Evolutionary conservation across 306 rosid genomes (phyloP), one percentile per base, ranked within the genome.

Genomic region (Mimosa pudica): DNA sequence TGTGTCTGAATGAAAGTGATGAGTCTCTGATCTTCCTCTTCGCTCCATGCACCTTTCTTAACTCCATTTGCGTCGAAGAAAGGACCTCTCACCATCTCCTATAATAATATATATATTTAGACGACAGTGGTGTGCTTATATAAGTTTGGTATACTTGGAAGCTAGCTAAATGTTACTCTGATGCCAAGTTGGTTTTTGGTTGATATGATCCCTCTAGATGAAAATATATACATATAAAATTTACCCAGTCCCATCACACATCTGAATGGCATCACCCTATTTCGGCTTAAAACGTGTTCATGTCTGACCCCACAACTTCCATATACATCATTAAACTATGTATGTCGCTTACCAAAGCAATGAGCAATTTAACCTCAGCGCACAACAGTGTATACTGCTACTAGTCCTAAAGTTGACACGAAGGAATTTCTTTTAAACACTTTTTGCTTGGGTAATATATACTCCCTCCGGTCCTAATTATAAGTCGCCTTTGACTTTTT

Each of bases 31-130:
- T 87, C 93, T 62, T 89, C 93, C 78, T 82, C 89, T 36, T 30
- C 47, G 41, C 87, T 85, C 93, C 91, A 89, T 5, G 88, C 91
- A 4, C 91, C 93, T 87, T 71, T 89, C 76, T 85, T 89, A 14
- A 84, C 10, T 57, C 91, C 93, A 73, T 71, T 77, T 79, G 84
- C 64, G 77, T 85, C 91, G 35, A 74, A 63, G 70, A 62, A 84
- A 3, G 89, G 87, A 14, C 83, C 87, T 76, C 89, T 86, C 80
- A 89, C 91, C 91, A 89, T 89, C 36, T 77, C 62, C 49, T 63
- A 8, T 42, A 38, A 14, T 48, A 38, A 38, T 38, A 38, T 48
- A 48, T 4, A 24, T 48, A 11, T 48, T 10, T 11, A 9, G 30
- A 24, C 30, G 42, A 62, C 67, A 11, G n/a, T 62, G 17, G 38